Base-by-base conservation (phyloP, 805 yeast genomes). In the Saccharomycopsis sp. region DNA sequence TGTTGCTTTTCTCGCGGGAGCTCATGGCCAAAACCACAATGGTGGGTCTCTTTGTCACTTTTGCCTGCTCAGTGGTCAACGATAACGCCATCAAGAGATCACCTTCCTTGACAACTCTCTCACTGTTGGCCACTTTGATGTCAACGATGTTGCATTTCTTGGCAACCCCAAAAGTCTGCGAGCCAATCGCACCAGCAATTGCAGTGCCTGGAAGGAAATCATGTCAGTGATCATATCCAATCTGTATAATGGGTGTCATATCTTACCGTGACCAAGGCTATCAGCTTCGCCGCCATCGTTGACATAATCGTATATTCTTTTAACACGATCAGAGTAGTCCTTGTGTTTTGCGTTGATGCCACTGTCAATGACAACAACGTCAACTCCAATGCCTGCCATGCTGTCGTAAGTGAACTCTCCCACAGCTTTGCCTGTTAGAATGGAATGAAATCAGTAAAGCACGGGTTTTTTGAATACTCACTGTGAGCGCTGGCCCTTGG, bases 301-400 rank as follows among this genome's bases (percentile, higher is more conserved):
- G 1, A 77, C 68, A 48, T 70, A 65, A 42, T 73, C 77, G 0
- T 60, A 64, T 15, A 71, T 60, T 33, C 57, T 54, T 9, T 58
- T 52, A 0, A 67, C 81, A 51, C 81, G 66, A 43, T 77, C 80
- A 38, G 60, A 73, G 49, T 75, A 75, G 51, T 75, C 80, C 21
- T 57, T 65, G 55, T 75, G 80, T 36, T 65, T 60, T 21, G 62
- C 53, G 53, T 73, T 68, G 51, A 71, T 64, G 50, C 78, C 78
- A 31, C 76, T 71, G 56, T 72, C 78, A 52, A 72, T 68, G 39
- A 72, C 68, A 51, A 70, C 69, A 16, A 76, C 66, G 36, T 74
- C 69, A 43, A 73, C 77, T 50, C 81, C 78, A 48, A 66, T 65
- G 40, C 81, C 81, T 4, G 66, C 67, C 19, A 58, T 62, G 27